phyloP scores from a whole-genome alignment of 768 basidiomycete genomes.

The Hygrophorus russula region DNA sequence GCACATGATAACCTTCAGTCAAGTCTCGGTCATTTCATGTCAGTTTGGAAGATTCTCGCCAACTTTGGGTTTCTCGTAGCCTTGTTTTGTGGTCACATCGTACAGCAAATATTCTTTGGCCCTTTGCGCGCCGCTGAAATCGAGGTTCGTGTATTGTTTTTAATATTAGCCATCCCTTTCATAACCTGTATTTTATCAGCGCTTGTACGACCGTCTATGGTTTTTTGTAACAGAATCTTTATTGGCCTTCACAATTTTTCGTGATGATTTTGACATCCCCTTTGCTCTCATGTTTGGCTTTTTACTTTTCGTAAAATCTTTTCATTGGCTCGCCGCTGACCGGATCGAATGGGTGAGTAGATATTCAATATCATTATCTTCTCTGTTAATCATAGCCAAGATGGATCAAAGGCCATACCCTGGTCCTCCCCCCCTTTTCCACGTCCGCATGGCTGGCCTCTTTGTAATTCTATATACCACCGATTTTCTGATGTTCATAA shows the following conservation, averaged over 20 bases:
- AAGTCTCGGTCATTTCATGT: slow-evolving; percentile 1
- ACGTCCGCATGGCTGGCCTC: slow-evolving; percentile 68
- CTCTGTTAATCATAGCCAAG: slow-evolving; percentile 28
- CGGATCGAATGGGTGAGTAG: slow-evolving; percentile 86
- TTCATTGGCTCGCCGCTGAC: slow-evolving; percentile 95
- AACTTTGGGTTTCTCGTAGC: slow-evolving; percentile 82
- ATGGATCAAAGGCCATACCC: slow-evolving; percentile 96
- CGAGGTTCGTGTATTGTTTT: slow-evolving; percentile 47
- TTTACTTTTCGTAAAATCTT: slow-evolving; percentile 89
- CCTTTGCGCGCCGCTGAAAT: slow-evolving; percentile 77
- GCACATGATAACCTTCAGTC: slow-evolving; percentile 13
- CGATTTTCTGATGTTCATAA: slow-evolving; percentile 67
- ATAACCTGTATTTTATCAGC: slow-evolving; percentile 30
- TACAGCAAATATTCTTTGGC: slow-evolving; percentile 90
- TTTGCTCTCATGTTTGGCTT: slow-evolving; percentile 94
- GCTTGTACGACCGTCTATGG: slow-evolving; percentile 93
- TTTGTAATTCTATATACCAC: slow-evolving; percentile 65
- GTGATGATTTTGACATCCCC: slow-evolving; percentile 87
- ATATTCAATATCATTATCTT: not conserved
- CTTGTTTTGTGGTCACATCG: slow-evolving; percentile 59
- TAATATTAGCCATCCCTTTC: not conserved
- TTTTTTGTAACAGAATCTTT: slow-evolving; percentile 96
- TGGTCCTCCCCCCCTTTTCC: slow-evolving; percentile 73
- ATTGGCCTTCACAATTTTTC: slow-evolving; percentile 93
- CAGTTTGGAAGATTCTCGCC: slow-evolving; percentile 56